These are phyloP conservation scores for Ganoderma multipileum DNA, from an alignment of 1,284 basidiomycete species.

Conservation along the genomic window DNA sequence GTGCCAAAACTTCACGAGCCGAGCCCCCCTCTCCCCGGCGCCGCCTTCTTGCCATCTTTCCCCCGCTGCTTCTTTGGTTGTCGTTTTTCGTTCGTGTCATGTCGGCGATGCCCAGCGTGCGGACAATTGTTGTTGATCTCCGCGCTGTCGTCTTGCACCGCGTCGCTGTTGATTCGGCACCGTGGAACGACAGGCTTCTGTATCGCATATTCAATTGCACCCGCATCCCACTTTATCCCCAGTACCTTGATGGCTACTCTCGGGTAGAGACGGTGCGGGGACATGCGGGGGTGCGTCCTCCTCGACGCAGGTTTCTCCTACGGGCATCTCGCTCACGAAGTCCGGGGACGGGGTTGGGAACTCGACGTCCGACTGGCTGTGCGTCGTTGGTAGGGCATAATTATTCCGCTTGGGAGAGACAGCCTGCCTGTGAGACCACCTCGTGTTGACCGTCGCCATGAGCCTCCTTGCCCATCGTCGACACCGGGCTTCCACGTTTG, in stretches of 20 bases:
- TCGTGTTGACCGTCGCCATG: slow-evolving; percentile 5
- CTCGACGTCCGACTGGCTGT: background rate
- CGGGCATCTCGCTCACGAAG: background rate
- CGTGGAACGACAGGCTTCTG: background rate
- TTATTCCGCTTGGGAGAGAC: background rate
- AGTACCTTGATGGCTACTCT: background rate
- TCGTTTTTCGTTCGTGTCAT: no score
- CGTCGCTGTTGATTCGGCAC: background rate
- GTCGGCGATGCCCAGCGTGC: background rate
- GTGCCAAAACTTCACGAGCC: background rate
- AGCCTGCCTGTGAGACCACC: background rate
- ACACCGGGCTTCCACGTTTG: background rate
- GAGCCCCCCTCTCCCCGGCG: background rate
- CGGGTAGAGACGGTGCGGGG: background rate
- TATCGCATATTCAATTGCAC: background rate
- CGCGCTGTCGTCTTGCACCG: background rate
- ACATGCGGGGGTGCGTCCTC: background rate
- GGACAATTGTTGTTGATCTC: background rate
- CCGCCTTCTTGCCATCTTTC: slow-evolving; percentile 9
- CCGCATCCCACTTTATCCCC: background rate
- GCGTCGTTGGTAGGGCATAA: background rate
- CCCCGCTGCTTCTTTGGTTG: background rate
- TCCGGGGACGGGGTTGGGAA: background rate
- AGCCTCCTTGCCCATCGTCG: background rate
- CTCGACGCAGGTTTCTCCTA: background rate